Evolutionary conservation across 139 green algal genomes (phyloP).

Genomic region (Asterochloris sp.): DNA sequence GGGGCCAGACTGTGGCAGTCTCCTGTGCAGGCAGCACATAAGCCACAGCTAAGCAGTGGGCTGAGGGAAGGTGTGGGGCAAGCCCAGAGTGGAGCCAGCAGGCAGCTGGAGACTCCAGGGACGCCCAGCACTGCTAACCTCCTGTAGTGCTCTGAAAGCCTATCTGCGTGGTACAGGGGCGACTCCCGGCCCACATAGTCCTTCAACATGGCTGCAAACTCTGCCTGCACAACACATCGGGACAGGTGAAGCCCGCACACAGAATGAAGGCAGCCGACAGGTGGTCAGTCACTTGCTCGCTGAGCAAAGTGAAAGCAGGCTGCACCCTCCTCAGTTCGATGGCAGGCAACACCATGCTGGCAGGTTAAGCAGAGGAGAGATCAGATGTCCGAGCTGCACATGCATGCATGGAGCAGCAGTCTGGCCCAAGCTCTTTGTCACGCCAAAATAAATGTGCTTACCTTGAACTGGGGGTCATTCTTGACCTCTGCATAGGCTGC

Average conservation of each 20-base stretch:
- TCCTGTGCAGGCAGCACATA: neutral
- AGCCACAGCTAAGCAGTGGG: neutral
- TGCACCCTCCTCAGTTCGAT: neutral
- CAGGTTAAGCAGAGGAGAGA: too few species aligned
- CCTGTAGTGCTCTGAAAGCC: constrained; percentile 81
- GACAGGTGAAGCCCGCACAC: neutral
- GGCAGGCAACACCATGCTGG: neutral
- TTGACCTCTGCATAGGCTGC: constrained; percentile 67
- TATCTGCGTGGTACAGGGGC: constrained; percentile 93
- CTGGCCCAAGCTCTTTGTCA: too few species aligned
- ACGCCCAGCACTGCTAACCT: constrained; percentile 24
- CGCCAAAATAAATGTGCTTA: neutral
- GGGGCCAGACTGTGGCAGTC: too few species aligned
- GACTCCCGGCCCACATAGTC: constrained; percentile 94
- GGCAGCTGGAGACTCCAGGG: too few species aligned
- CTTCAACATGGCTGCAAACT: constrained; percentile 85
- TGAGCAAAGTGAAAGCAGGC: neutral
- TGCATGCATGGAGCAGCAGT: too few species aligned
- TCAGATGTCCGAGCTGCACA: too few species aligned
- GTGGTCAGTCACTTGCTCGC: neutral
- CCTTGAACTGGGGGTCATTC: constrained; percentile 72
- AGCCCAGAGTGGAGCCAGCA: too few species aligned
- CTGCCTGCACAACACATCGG: constrained; percentile 53
- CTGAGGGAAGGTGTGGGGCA: neutral
- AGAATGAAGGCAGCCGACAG: neutral